phyloP scores from a whole-genome alignment of 2,329 filamentous ascomycete genomes.

The Teratosphaeriaceae sp. region DNA sequence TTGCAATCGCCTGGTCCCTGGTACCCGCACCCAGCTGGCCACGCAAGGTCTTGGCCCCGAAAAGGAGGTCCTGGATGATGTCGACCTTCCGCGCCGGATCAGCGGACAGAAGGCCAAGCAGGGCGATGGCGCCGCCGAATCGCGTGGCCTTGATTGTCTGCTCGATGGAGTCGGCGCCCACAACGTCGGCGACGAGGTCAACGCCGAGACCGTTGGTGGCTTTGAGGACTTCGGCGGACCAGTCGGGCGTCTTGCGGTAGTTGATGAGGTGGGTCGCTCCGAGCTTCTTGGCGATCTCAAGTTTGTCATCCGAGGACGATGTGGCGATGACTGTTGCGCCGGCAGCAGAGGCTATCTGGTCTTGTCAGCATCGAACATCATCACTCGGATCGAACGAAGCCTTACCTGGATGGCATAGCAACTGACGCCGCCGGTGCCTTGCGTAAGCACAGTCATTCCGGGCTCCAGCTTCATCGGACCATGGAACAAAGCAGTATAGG shows the following conservation, averaged over 20 bases:
- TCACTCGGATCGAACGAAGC: neutral
- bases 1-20: slow-evolving; percentile 40
- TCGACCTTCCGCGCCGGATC: slow-evolving; percentile 12
- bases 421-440: slow-evolving; percentile 39
- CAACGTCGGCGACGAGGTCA: slow-evolving; percentile 44
- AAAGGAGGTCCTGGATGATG: slow-evolving; percentile 15
- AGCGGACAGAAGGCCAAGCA: slow-evolving; percentile 25
- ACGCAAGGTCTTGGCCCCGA: slow-evolving; percentile 18
- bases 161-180: slow-evolving; percentile 40
- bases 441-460: slow-evolving; percentile 28
- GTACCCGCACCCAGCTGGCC: slow-evolving; percentile 19
- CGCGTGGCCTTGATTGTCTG: slow-evolving; percentile 34
- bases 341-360: slow-evolving; percentile 29
- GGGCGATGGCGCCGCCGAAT: slow-evolving; percentile 31
- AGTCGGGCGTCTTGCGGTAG: slow-evolving; percentile 51
- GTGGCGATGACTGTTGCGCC: slow-evolving; percentile 49
- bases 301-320: slow-evolving; percentile 51
- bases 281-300: slow-evolving; percentile 44
- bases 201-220: slow-evolving; percentile 34
- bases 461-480: slow-evolving; percentile 40
- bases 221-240: slow-evolving; percentile 50
- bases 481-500: slow-evolving; percentile 45
- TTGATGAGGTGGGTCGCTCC: slow-evolving; percentile 55
- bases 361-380: slow-evolving; percentile 2
- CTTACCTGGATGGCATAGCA: slow-evolving; percentile 28